Percentiles rank a stretch among this genome's conserved stretches.
phyloP scores from a whole-genome alignment of 2,329 filamentous ascomycete genomes.

The Fusarium nelsonii region DNA sequence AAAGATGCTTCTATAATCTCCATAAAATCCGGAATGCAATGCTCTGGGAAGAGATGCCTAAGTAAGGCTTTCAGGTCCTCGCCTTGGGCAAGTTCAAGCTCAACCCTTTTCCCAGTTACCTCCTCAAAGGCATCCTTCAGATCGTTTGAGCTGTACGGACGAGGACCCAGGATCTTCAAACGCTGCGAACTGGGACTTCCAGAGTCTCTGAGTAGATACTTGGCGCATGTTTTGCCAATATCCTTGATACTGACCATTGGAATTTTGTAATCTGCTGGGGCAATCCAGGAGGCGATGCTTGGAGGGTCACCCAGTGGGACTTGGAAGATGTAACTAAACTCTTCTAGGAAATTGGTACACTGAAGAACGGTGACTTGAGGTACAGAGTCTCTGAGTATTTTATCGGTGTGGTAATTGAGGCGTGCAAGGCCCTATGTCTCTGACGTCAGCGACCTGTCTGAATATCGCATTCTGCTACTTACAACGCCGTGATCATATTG shows the following conservation, averaged over 20 bases:
- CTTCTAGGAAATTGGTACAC: constrained; percentile 40
- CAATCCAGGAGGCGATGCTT: constrained; percentile 43
- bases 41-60: constrained; percentile 34
- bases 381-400: constrained; percentile 21
- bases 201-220: constrained; percentile 32
- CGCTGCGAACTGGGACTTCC: constrained; percentile 8
- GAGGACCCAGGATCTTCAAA: constrained; percentile 48
- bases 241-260: constrained; percentile 52
- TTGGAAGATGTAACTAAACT: constrained; percentile 35
- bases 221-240: constrained; percentile 44
- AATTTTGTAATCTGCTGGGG: constrained; percentile 45
- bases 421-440: constrained; percentile 43
- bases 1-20: constrained; percentile 47
- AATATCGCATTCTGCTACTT: neutral
- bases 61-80: constrained; percentile 44
- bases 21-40: constrained; percentile 43
- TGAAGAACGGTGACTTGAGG: constrained; percentile 40
- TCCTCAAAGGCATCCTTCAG: constrained; percentile 46
- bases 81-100: constrained; percentile 37
- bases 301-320: constrained; percentile 37
- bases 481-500: constrained; percentile 49
- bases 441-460: neutral
- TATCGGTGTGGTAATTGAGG: constrained; percentile 40
- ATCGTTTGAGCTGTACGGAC: constrained; percentile 47
- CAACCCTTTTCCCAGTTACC: constrained; percentile 40